Evolutionary conservation across 1,284 basidiomycete genomes (phyloP).

Genomic region (Wolfiporia cocos): DNA sequence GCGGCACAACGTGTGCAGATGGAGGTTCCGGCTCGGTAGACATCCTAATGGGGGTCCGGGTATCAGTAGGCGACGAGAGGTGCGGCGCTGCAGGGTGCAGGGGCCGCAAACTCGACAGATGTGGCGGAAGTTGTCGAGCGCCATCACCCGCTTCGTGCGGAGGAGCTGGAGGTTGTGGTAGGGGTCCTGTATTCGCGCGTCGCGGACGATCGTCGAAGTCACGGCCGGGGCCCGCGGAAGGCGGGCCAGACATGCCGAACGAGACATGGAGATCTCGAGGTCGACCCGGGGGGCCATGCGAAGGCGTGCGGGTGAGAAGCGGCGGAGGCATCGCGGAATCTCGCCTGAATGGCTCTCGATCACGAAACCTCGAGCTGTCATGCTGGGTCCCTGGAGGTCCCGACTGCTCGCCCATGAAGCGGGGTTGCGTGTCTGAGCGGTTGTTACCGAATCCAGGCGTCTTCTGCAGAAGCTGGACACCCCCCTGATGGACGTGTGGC

Average conservation of each 20-base stretch:
- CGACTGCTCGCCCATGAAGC: constrained; percentile 16
- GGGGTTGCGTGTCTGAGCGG: constrained; percentile 14
- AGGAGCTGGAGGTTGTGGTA: constrained; percentile 11
- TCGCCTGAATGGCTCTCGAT: constrained; percentile 17
- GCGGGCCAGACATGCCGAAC: constrained; percentile 5
- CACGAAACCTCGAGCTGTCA: constrained; percentile 16
- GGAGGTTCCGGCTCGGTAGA: constrained; percentile 1
- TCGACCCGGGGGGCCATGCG: constrained; percentile 14
- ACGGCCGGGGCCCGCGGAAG: constrained; percentile 4
- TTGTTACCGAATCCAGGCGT: constrained; percentile 7
- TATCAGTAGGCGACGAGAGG: neutral
- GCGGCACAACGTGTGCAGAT: constrained; percentile 8
- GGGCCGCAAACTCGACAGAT: constrained; percentile 11
- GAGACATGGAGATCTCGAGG: constrained; percentile 14
- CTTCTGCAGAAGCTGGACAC: constrained; percentile 49
- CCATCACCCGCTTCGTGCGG: constrained; percentile 15
- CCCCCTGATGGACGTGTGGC: constrained; percentile 33
- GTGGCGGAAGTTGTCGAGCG: constrained; percentile 31
- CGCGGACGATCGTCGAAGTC: constrained; percentile 17
- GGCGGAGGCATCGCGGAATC: constrained; percentile 8
- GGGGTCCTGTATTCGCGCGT: constrained; percentile 15
- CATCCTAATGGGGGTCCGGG: neutral
- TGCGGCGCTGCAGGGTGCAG: constrained; percentile 7
- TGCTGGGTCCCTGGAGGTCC: constrained; percentile 13
- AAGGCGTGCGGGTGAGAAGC: constrained; percentile 10